phyloP scores from a whole-genome alignment of 176 grass and related monocot species.

The Musa beccarii region DNA sequence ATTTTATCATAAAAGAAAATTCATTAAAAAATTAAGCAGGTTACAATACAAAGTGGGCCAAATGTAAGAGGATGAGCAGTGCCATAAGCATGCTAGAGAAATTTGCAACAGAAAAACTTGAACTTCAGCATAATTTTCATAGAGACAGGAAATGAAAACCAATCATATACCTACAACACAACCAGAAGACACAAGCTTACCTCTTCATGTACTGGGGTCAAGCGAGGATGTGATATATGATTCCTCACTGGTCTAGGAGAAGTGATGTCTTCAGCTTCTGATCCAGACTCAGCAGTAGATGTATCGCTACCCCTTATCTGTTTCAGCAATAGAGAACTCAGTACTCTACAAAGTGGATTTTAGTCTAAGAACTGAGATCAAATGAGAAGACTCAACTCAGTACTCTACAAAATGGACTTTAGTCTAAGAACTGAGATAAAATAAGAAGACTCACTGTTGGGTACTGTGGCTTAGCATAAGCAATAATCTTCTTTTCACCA shows the following conservation, averaged over 20 bases:
- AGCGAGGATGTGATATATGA: slow-evolving; percentile 2
- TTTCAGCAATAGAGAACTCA: not conserved
- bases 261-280: slow-evolving; percentile 10
- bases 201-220: slow-evolving; percentile 21
- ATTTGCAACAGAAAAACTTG: too few relatives aligned
- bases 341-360: not conserved
- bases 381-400: not conserved
- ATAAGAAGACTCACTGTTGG: slow-evolving; percentile 4
- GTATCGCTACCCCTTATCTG: slow-evolving; percentile 14
- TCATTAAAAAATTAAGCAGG: too few relatives aligned
- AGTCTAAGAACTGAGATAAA: not conserved
- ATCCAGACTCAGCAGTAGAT: slow-evolving; percentile 16
- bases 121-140: too few relatives aligned
- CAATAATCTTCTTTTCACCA: slow-evolving; percentile 14
- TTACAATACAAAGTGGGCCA: too few relatives aligned
- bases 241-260: slow-evolving; percentile 1
- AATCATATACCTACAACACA: too few relatives aligned
- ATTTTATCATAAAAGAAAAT: too few relatives aligned
- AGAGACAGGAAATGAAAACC: not conserved
- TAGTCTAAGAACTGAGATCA: not conserved
- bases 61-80: too few relatives aligned
- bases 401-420: not conserved
- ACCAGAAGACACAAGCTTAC: not conserved
- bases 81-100: too few relatives aligned
- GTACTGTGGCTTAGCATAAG: slow-evolving; percentile 13